Base-by-base conservation (phyloP, 1,284 basidiomycete species). In the Retiboletus flavoniger region DNA sequence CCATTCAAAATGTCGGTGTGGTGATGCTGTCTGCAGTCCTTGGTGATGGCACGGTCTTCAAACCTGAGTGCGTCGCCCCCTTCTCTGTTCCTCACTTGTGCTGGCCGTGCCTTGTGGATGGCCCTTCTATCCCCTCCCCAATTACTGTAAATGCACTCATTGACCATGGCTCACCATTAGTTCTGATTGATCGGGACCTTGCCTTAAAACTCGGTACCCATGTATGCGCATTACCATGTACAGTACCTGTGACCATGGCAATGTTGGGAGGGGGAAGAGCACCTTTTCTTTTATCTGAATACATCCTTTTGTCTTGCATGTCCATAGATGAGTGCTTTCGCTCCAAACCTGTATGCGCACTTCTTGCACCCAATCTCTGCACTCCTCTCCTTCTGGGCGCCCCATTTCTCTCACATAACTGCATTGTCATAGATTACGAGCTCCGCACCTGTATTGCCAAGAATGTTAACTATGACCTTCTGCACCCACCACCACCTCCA, bases 81-180 rank as follows among this genome's bases (percentile, higher is more conserved):
- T 1, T 56, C 1, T 49, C 34, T 16, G 26, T 35, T 36, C 39
- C 39, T 8, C 41, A 56, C 13, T 9, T 51, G 0, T 16, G 4
- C 2, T 56, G 46, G 42, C 1, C 14, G 0, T 55, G 50, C 10
- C 5, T 7, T 10, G 3, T 51, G 3, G 8, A 19, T 19, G 39
- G 53, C 1, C 38, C 53, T 4, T 10, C 13, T 1, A 0, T 24
- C 10, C 4, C 29, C 5, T 13, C 14, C 3, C 45, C 40, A 0
- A 7, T 51, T 6, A 13, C 16, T 11, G 31, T 49, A 0, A 11
- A 40, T 2, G 26, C 36, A 0, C 46, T 55, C 4, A 55, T 55
- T 55, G 54, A 55, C 11, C 9, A 51, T 14, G 45, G 45, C 5
- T 55, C 41, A 0, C 38, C 45, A 6, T 2, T 55, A 51, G 53